Evolutionary conservation across 176 grass and related monocot genomes (phyloP), one percentile per base, ranked within the genome.

Genomic region (Eragrostis nindensis): DNA sequence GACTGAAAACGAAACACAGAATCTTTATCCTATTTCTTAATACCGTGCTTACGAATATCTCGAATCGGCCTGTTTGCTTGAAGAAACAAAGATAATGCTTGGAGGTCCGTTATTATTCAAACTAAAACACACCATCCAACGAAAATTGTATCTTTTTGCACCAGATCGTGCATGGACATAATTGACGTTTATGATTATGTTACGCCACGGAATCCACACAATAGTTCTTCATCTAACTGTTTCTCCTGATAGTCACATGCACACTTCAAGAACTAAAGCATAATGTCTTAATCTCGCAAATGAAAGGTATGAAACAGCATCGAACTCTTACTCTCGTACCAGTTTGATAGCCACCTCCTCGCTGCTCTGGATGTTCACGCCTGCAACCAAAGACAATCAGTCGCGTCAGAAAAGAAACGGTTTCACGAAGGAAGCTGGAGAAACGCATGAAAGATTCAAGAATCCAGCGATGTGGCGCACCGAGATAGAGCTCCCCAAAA

Each of bases 401-500:
- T 8, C 50, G 49, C 65, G 61, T 63, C 75, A 86, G 18, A 73
- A 74, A 39, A 52, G 41, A 66, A 70, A 63, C 55, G 44, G 68
- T 22, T 6, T 76, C 3, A 22, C 32, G 36, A 13, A 53, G 13
- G 10, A 71, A 74, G 29, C 18, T 24, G 39, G 50, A 53, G 50
- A 17, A 29, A 74, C 48, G 38, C 67, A 62, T 19, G 66, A 80
- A 41, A 72, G 76, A 72, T 81, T 65, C 49, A 46, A 47, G 47
- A 84, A 71, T 59, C 53, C 50, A 42, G 21, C 49, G 49, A 68
- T 55, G 24, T 26, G 36, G 78, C 85, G 27, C 82, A 97, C 95
- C 95, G 26, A 97, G 87, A 80, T 87, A 97, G 47, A 97, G 87
- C 85, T 94, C 90, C 76, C 95, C 95, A 52, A 97, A 97, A 71